A percentile compares a stretch with the other conserved stretches of the same genome.
phyloP scores from a whole-genome alignment of 768 basidiomycete species.

The Suillus lakei region DNA sequence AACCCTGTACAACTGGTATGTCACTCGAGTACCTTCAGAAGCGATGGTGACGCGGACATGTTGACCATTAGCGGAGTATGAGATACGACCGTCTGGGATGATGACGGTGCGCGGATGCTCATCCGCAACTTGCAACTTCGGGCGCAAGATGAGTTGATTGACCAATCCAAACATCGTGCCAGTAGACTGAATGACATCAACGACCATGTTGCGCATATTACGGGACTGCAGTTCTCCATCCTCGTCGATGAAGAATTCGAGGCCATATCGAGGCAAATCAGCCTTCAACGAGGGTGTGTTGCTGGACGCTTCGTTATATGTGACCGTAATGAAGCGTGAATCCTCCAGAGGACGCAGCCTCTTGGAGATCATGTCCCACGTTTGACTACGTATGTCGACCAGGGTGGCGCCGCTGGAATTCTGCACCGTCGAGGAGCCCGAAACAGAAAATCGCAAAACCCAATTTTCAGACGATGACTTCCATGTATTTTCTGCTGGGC shows the following conservation, averaged over 20 bases:
- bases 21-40: conserved; percentile 3
- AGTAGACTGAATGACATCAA: conserved; percentile 45
- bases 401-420: conserved; percentile 15
- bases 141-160: conserved; percentile 45
- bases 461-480: conserved; percentile 30
- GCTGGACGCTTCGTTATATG: not conserved
- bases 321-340: conserved; percentile 28
- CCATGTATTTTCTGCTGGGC: conserved; percentile 32
- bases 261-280: conserved; percentile 43
- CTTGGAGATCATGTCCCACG: conserved; percentile 33
- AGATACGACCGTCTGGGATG: conserved; percentile 42
- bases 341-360: conserved; percentile 30
- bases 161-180: conserved; percentile 51
- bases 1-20: conserved; percentile 35
- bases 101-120: conserved; percentile 35
- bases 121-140: conserved; percentile 11
- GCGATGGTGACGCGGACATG: conserved; percentile 24
- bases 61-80: conserved; percentile 13
- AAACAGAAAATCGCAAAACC: conserved; percentile 21
- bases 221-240: conserved; percentile 41
- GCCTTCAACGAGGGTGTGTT: conserved; percentile 25
- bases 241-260: conserved; percentile 45
- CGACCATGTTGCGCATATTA: conserved; percentile 46
- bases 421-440: conserved; percentile 14
- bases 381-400: conserved; percentile 31